Evolutionary conservation across 352 stramenopile species (phyloP), one percentile per base, ranked within the genome.

Genomic region (Peronospora tabacina): DNA sequence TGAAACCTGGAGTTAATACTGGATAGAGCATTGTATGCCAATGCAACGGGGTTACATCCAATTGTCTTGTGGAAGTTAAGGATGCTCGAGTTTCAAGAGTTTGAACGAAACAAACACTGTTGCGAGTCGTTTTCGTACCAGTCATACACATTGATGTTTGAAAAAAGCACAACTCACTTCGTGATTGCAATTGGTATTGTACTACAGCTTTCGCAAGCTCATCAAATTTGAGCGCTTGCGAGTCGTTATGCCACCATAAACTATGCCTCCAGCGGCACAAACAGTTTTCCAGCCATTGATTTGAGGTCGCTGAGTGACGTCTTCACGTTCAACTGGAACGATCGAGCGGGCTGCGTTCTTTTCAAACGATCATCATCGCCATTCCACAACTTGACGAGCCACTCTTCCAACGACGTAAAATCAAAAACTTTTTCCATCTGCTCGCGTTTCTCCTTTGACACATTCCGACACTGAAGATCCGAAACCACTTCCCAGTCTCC

Each of bases 401-500:
- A 89, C 26, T 79, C 70, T 49, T 89, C 73, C 43, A 89, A 66
- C 47, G 83, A 72, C 22, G 69, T 69, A 16, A 77, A 66, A 35
- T 73, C 67, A 32, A 80, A 69, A 10, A 72, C 56, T 15, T 70
- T 61, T 34, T 78, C 69, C 55, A 86, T 80, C 46, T 83, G 60
- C n/a, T 77, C 67, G 5, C 71, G 61, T 47, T 81, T 79, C 48
- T 87, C 71, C 44, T 72, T 76, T 6, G 78, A 67, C 32, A 87
- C 53, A 7, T 72, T 61, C 24, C 72, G 58, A 56, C 66, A 82
- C 49, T 75, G 70, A 43, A 72, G 59, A 44, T 87, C 75, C 11
- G 73, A 78, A 2, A 91, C 77, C 9, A 87, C 67, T 50, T 91
- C 71, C 80, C 80, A 91, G 46, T 88, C 80, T 29, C 58, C 63